Evolutionary conservation across 2,329 filamentous ascomycete genomes (phyloP).

Genomic region (Talaromyces sp.): DNA sequence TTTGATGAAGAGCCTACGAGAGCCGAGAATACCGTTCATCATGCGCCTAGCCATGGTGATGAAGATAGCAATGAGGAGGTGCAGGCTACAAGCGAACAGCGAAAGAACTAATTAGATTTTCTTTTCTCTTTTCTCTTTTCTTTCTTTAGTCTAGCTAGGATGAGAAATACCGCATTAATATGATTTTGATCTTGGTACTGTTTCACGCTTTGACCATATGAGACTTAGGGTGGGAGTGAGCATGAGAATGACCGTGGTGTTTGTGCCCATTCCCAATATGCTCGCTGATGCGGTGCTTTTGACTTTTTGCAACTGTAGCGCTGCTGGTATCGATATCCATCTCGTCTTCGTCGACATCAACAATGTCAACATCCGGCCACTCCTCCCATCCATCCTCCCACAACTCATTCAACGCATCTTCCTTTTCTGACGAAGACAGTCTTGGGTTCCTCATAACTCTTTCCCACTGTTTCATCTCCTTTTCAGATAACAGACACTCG

Average conservation of each 20-base stretch:
- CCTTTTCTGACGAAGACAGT: slow-evolving; percentile 34
- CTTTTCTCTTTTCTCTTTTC: background rate
- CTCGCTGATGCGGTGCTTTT: slow-evolving; percentile 27
- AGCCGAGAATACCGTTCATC: background rate
- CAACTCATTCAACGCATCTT: slow-evolving; percentile 42
- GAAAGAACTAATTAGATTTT: background rate
- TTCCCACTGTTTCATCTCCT: slow-evolving; percentile 54
- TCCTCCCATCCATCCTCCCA: slow-evolving; percentile 58
- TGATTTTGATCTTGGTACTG: background rate
- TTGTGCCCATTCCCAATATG: slow-evolving; percentile 20
- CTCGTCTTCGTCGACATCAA: slow-evolving; percentile 18
- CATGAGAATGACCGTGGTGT: slow-evolving; percentile 11
- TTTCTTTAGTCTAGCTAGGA: background rate
- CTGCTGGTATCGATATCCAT: slow-evolving; percentile 19
- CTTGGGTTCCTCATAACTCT: slow-evolving; percentile 44
- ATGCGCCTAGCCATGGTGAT: background rate
- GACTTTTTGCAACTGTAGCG: slow-evolving; percentile 3
- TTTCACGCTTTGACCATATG: background rate
- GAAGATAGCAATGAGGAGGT: background rate
- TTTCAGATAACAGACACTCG: slow-evolving; percentile 55
- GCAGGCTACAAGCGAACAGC: background rate
- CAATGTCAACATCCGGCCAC: slow-evolving; percentile 46
- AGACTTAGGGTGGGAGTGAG: background rate
- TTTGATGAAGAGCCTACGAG: background rate
- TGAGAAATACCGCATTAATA: background rate